Base-by-base conservation (phyloP, 345 rosid species). In the Iberis pinnata region DNA sequence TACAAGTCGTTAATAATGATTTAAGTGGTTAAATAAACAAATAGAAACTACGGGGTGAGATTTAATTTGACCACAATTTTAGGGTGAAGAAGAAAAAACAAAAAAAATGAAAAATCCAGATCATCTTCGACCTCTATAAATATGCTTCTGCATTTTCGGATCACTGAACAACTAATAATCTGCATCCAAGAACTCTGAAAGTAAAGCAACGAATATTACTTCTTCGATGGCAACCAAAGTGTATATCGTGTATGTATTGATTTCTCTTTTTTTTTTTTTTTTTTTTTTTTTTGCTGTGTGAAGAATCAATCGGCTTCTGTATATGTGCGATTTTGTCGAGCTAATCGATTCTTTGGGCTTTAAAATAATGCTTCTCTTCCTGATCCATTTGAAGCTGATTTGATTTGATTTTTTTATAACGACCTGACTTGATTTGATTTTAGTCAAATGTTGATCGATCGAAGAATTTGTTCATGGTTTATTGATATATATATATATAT, bases 161-260 rank as follows among this genome's bases (percentile, higher is more conserved):
- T 64, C 70, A 18, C 49, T 69, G 58, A 51, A 44, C 70, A 43
- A 22, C 16, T 40, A 22, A 27, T 12, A 18, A 6, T 2, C 16
- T 5, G 25, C n/a, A 26, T 8, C 29, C 29, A 29, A 7, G 10
- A 29, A 29, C 33, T 24, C 12, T 17, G 20, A 32, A 60, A 8
- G 9, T 19, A 40, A 41, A 20, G 4, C 29, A 29, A 54, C 24
- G 17, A 72, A 18, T 9, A n/a, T 7, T 27, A 5, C 33, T 29
- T 6, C 10, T 56, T 50, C 73, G 12, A 83, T 83, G 90, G 82
- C 84, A 13, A 72, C 76, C 43, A 83, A 83, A 76, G 80, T 83
- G 40, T 83, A 80, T 68, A 80, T 83, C 61, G 86, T 83, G 90
- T 83, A 83, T 18, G 90, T 76, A 1, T 39, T 51, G 33, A 29